Base-by-base conservation (phyloP, 805 yeast species). In the Clavispora phyllophila region DNA sequence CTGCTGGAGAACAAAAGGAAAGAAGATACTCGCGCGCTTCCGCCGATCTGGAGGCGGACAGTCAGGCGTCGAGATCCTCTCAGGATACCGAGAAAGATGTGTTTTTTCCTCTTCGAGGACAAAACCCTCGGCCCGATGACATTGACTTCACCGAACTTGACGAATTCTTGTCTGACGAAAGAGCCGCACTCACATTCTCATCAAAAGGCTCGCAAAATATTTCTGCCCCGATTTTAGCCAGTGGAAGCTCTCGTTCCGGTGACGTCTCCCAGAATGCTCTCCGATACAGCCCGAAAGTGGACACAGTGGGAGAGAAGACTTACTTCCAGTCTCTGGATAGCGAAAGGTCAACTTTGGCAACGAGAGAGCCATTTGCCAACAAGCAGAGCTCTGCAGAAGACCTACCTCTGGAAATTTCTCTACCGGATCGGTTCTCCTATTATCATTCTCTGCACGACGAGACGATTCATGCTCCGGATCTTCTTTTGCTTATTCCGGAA, bases 11-110 rank as follows among this genome's bases (percentile, higher is more conserved):
- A 18, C 24, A 23, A 8, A 36, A 13, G 13, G 28, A 24, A 12
- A 10, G 38, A 9, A 10, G 32, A 7, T 17, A 14, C n/a, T 36
- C 39, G 5, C 20, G 25, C 17, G n/a, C 12, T 5, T 26, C 32
- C 8, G 10, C 17, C 4, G 39, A 36, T 17, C 32, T 26, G 39
- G 39, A 36, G 18, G 23, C 23, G 5, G 28, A 29, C 15, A 26
- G 34, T 12, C 35, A 28, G 20, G 35, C 20, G 3, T 28, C 33
- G 15, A 14, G 34, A 3, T 22, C 24, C 15, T 28, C 35, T 15
- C 40, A 37, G 25, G 40, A 37, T 4, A 37, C 40, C 14, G 40
- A 37, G 17, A 33, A 37, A 23, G 40, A 37, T 14, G 40, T 37
- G n/a, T 37, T 24, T 22, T 37, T 29, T 15, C 40, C 40, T 9